Conservation (phyloP, 2,329 filamentous ascomycete species). For the Colletotrichum sp. region DNA sequence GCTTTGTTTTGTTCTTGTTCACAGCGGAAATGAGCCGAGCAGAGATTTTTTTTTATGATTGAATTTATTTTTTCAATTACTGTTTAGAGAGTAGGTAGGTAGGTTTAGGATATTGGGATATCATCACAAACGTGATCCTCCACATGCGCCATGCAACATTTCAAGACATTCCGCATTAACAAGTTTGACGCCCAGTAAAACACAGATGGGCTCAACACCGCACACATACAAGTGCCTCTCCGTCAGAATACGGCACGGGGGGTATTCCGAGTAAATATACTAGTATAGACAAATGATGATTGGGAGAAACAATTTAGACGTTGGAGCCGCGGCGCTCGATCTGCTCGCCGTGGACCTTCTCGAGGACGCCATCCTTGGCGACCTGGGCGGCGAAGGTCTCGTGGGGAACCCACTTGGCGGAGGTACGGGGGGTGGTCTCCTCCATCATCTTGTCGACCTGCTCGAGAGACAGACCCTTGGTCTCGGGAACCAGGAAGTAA, state of each 20-base stretch:
- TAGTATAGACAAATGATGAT: neutral
- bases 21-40: slow-evolving; percentile 4
- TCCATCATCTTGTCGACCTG: slow-evolving; percentile 90
- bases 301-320: slow-evolving; percentile 29
- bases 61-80: neutral
- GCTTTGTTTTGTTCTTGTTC: neutral
- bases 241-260: neutral
- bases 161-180: slow-evolving; percentile 18
- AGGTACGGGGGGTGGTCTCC: slow-evolving; percentile 79
- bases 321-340: slow-evolving; percentile 33
- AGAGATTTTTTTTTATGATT: neutral
- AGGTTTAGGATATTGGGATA: neutral
- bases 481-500: slow-evolving; percentile 77
- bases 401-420: slow-evolving; percentile 76
- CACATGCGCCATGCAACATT: slow-evolving; percentile 9
- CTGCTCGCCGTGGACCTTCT: slow-evolving; percentile 31
- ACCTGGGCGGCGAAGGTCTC: slow-evolving; percentile 67
- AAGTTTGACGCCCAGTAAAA: neutral
- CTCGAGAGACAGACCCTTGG: slow-evolving; percentile 78
- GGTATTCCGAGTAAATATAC: neutral
- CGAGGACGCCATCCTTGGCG: slow-evolving; percentile 39
- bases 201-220: neutral
- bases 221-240: neutral
- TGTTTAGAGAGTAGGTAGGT: neutral
- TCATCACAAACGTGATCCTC: neutral